These are phyloP conservation scores for Parascedosporium putredinis DNA, from an alignment of 2,329 filamentous ascomycete genomes.

Conservation along the genomic window DNA sequence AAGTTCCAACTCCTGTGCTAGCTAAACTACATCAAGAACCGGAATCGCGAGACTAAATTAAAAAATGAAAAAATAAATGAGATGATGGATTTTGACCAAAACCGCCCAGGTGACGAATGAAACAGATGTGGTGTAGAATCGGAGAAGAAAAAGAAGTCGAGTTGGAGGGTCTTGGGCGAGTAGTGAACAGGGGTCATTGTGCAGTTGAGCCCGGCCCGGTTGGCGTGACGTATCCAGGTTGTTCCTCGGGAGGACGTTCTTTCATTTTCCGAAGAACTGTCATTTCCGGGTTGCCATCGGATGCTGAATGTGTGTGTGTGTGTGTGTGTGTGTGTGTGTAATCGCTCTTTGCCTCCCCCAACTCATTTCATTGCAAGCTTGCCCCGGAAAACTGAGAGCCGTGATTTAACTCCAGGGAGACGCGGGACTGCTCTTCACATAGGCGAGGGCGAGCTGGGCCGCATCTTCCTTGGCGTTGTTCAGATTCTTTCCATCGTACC, in stretches of 20 bases:
- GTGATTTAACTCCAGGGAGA: constrained; percentile 1
- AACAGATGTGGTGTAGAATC: too few species aligned
- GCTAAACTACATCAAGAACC: constrained; percentile 5
- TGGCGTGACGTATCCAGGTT: too few species aligned
- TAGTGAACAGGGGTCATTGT: too few species aligned
- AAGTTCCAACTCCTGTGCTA: constrained; percentile 15
- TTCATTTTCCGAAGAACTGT: too few species aligned
- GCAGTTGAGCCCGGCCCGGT: too few species aligned
- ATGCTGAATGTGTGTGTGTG: not conserved
- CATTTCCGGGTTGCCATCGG: too few species aligned
- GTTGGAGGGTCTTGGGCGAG: too few species aligned
- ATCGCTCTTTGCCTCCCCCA: too few species aligned
- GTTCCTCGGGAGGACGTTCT: too few species aligned
- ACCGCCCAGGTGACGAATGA: not conserved
- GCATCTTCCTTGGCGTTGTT: constrained; percentile 86
- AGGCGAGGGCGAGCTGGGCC: constrained; percentile 66
- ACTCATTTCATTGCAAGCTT: too few species aligned
- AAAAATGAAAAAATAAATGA: constrained; percentile 5
- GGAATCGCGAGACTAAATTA: not conserved
- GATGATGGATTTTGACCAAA: constrained; percentile 1
- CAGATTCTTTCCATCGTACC: constrained; percentile 83
- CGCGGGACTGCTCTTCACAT: constrained; percentile 15
- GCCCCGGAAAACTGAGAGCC: too few species aligned
- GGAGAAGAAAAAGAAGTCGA: not conserved
- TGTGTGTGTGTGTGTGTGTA: too few species aligned